phyloP scores from a whole-genome alignment of 176 grass and related monocot species.

The Carex scoparia region DNA sequence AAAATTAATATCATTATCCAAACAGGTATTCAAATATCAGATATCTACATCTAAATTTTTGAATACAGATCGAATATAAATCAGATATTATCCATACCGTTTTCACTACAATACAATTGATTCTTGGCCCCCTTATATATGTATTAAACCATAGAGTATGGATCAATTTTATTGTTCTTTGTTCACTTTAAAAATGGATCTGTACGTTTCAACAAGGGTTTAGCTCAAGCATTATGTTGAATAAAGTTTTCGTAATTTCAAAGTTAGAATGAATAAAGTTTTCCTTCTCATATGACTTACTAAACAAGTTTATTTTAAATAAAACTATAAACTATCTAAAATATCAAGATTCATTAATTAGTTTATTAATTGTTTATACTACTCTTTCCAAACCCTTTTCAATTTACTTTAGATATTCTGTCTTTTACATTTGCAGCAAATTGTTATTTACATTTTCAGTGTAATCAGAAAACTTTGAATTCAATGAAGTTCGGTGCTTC shows the following conservation, averaged over 20 bases:
- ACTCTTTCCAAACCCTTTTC: neutral
- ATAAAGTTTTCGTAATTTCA: neutral
- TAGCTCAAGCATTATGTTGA: neutral
- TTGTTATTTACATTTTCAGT: too few species aligned
- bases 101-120: neutral
- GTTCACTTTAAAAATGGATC: neutral
- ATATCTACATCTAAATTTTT: too few species aligned
- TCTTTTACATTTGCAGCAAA: too few species aligned
- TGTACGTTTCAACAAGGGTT: neutral
- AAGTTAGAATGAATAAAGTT: neutral
- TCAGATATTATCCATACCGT: too few species aligned
- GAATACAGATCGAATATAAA: too few species aligned
- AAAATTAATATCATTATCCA: too few species aligned
- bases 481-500: too few species aligned
- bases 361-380: neutral
- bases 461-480: too few species aligned
- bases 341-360: neutral
- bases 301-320: neutral
- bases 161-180: neutral
- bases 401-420: too few species aligned
- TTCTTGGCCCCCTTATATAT: neutral
- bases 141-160: neutral
- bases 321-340: neutral
- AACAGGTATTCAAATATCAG: too few species aligned
- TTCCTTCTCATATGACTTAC: too few species aligned